Evolutionary conservation across 495 filamentous ascomycete genomes (phyloP), one percentile per base, ranked within the genome.

Genomic region (Penicillium goetzii): DNA sequence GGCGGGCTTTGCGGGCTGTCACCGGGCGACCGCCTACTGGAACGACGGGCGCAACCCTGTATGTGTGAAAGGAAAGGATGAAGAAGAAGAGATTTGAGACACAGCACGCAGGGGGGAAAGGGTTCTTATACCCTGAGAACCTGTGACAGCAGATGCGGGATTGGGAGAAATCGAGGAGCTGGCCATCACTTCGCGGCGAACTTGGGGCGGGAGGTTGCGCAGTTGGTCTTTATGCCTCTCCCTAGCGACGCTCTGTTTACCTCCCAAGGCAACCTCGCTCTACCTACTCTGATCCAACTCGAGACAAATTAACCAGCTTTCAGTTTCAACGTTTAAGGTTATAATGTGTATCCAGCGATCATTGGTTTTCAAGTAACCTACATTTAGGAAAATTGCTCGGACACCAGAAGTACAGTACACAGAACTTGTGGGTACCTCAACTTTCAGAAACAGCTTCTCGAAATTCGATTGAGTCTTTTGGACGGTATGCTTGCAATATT

Each of bases 1-100:
- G 43, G 62, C 53, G 66, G 63, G 57, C 59, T 68, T 59, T 67
- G 67, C 69, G 69, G 67, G 67, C 64, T 64, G 62, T 60, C 62
- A 68, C 59, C 61, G 60, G 61, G 60, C 63, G 64, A 70, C 65
- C 52, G 61, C 53, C 45, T 62, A 49, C 63, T 58, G 49, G 28
- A 47, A 58, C 41, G 25, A 54, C 32, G 45, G 51, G 50, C 51
- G 21, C 34, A 62, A 62, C 41, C 23, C 40, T n/a, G 34, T 5
- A 58, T 43, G 19, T 21, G 10, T 41, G n/a, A 51, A 56, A 59
- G 15, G 28, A 52, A 43, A 40, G 32, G 17, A 59, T 45, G 19
- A 28, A 54, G 45, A 40, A 38, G 23, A 17, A 11, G 41, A 54
- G 11, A 36, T 33, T 51, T 36, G 17, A 53, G 49, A 50, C 25